Base-by-base conservation (phyloP, 2,329 filamentous ascomycete species). In the Fusarium sp. region DNA sequence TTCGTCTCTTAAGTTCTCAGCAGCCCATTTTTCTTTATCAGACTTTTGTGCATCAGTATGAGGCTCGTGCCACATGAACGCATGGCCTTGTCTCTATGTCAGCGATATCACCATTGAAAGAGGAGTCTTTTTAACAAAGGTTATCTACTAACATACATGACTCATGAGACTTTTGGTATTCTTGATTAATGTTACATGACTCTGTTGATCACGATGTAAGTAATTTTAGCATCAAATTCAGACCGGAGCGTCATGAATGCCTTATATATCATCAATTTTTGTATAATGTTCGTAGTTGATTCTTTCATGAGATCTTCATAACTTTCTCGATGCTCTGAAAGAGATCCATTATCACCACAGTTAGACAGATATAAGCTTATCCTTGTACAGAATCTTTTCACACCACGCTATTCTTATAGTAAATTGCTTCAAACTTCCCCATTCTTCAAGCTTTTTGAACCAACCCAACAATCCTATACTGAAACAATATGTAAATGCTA, bases 41-140 rank as follows among this genome's bases (percentile, higher is more conserved):
- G 54, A 33, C 41, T 57, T 51, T 55, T 45, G 49, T 49, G 45
- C 67, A 55, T 54, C 6, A 15, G n/a, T 20, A 26, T 54, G 51
- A 55, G 47, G 38, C 33, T 67, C 63, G 53, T 58, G 58, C 61
- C 57, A 73, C 69, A 62, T 44, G 60, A 64, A 63, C 69, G 31
- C 59, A 59, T 40, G 42, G 38, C 26, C 23, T 33, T 40, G 37
- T 61, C 37, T 61, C 18, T 34, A 8, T 38, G 42, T 20, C 33
- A 13, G 33, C 37, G 31, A 44, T 34, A 26, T 18, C 26, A 45
- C 28, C 2, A 16, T 45, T 31, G 42, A 28, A 31, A 31, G 42
- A 30, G 9, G 41, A 45, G 12, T 31, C 28, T 6, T 31, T 20
- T 6, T 7, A 12, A 28, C 8, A 46, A 46, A 33, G 16, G n/a